These are phyloP conservation scores for Pterocarpus macrocarpus DNA, from an alignment of 306 rosid species.

Conservation along the genomic window DNA sequence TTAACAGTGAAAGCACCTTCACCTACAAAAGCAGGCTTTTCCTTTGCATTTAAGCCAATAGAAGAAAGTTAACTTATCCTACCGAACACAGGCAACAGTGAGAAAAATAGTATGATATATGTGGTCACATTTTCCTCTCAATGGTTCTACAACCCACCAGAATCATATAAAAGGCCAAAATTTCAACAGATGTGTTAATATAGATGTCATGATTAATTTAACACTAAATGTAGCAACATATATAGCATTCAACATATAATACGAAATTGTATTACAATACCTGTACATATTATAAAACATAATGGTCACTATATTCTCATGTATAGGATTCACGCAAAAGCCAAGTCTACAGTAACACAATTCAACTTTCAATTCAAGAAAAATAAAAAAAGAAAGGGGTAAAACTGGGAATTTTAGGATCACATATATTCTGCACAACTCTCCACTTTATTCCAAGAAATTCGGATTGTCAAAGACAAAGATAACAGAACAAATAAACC, in stretches of 20 bases:
- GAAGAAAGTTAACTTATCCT: no score
- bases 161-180: background rate
- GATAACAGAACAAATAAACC: background rate
- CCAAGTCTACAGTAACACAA: background rate
- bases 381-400: background rate
- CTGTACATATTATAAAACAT: background rate
- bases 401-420: slow-evolving; percentile 25
- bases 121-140: background rate
- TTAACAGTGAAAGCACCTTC: background rate
- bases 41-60: background rate
- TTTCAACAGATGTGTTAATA: no score
- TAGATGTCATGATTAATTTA: no score
- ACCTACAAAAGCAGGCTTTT: slow-evolving; percentile 2
- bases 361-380: background rate
- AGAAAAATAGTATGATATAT: background rate
- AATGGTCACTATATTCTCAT: background rate
- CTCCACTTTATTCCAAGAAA: background rate
- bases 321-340: background rate
- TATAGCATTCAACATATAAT: no score
- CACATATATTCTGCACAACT: background rate
- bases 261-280: no score
- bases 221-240: no score
- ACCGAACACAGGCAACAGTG: background rate
- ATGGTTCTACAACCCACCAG: background rate
- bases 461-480: background rate